Evolutionary conservation across 331 rosid genomes (phyloP).

Genomic region (Prunus yedoensis): DNA sequence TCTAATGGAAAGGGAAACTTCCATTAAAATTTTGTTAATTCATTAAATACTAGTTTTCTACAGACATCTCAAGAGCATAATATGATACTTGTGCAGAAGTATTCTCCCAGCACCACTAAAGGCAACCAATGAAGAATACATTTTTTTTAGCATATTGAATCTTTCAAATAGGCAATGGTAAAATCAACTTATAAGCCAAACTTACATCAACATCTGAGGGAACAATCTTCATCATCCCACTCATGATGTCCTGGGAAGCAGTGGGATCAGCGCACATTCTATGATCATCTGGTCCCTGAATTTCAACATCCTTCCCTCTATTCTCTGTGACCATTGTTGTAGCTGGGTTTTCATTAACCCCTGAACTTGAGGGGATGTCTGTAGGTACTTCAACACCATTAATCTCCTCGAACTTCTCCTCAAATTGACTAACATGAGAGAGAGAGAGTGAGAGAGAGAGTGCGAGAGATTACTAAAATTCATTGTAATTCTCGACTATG

Average conservation of each 20-base stretch:
- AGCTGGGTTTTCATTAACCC: conserved; percentile 40
- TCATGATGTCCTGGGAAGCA: conserved; percentile 64
- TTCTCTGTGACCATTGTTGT: conserved; percentile 40
- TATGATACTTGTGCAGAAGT: not conserved
- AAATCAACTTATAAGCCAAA: conserved; percentile 12
- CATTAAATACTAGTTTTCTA: not conserved
- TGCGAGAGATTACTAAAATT: not conserved
- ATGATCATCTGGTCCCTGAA: conserved; percentile 57
- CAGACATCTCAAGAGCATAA: not conserved
- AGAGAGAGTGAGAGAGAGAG: not conserved
- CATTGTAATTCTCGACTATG: not conserved
- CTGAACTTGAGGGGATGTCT: conserved; percentile 59
- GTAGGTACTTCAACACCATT: conserved; percentile 63
- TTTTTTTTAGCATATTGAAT: not conserved
- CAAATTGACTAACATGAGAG: conserved; percentile 73
- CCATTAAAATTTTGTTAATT: not conserved
- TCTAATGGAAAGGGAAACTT: not conserved
- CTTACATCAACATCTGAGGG: conserved; percentile 96
- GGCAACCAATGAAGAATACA: not conserved
- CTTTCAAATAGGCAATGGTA: conserved; percentile 7
- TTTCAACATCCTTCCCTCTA: conserved; percentile 47
- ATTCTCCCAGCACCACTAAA: not conserved
- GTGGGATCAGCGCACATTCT: conserved; percentile 49
- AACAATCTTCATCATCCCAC: conserved; percentile 97
- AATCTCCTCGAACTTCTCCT: conserved; percentile 91